Conservation (phyloP, 495 filamentous ascomycete genomes). For the Immersiella caudata region DNA sequence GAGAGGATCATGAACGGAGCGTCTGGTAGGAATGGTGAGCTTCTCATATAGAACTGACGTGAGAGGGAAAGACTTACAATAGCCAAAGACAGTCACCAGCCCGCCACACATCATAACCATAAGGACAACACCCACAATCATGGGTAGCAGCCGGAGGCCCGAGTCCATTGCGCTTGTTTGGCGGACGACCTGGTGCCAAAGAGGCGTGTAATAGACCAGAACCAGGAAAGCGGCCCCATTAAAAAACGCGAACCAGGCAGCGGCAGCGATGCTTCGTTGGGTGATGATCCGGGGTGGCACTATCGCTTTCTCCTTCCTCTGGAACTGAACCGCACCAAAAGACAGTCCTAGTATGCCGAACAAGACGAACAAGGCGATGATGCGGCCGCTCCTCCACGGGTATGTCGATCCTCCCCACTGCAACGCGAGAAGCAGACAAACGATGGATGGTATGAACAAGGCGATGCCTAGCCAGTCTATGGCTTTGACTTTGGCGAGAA, state of each 20-base stretch:
- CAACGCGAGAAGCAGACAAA: slow-evolving; percentile 59
- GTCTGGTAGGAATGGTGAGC: neutral
- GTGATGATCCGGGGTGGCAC: slow-evolving; percentile 62
- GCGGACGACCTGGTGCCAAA: slow-evolving; percentile 74
- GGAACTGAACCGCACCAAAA: slow-evolving; percentile 40
- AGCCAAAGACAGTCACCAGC: slow-evolving; percentile 18
- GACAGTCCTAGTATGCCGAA: slow-evolving; percentile 48
- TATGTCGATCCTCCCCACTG: slow-evolving; percentile 64
- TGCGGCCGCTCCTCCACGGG: slow-evolving; percentile 54
- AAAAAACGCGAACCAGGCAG: slow-evolving; percentile 51
- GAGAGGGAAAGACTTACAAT: slow-evolving; percentile 39
- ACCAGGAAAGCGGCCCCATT: slow-evolving; percentile 53
- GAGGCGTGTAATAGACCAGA: slow-evolving; percentile 51
- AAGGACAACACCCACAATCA: slow-evolving; percentile 60
- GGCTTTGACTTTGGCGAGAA: slow-evolving; percentile 32
- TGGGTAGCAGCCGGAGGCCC: slow-evolving; percentile 66
- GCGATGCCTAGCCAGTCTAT: slow-evolving; percentile 47
- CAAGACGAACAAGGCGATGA: slow-evolving; percentile 49
- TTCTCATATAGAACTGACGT: neutral
- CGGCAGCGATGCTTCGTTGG: slow-evolving; percentile 61
- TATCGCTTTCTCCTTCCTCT: slow-evolving; percentile 42
- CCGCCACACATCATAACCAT: slow-evolving; percentile 55
- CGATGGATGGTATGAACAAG: slow-evolving; percentile 46
- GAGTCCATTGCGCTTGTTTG: slow-evolving; percentile 59
- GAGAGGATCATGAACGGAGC: slow-evolving; percentile 51